Conservation (phyloP, 306 rosid genomes). For the Cicer arietinum region DNA sequence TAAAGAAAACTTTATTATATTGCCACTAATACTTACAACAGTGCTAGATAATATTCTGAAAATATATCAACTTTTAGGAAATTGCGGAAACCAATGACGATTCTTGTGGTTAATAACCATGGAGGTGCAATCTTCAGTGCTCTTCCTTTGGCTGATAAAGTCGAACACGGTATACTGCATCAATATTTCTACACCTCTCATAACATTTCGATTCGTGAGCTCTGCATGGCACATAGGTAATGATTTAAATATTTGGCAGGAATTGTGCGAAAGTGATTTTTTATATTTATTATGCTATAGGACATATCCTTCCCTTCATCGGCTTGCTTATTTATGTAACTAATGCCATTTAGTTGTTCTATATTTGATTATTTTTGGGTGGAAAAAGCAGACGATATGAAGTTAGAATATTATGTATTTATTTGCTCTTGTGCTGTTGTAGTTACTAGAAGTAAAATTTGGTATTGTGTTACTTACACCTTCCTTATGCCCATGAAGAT, state of each 20-base stretch:
- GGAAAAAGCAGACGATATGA: constrained; percentile 8
- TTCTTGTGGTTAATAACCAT: constrained; percentile 81
- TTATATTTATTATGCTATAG: background rate
- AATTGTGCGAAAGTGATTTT: constrained; percentile 29
- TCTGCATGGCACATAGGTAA: constrained; percentile 93
- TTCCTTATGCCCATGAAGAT: constrained; percentile 15
- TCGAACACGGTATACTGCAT: constrained; percentile 60
- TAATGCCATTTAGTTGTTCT: background rate
- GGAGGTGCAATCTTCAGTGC: constrained; percentile 97
- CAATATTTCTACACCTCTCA: constrained; percentile 86
- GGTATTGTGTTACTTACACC: background rate
- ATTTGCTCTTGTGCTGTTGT: background rate
- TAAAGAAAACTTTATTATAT: constrained; percentile 5
- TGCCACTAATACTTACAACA: constrained; percentile 9
- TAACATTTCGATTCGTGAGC: constrained; percentile 62
- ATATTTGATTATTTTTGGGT: constrained; percentile 12
- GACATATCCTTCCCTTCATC: constrained; percentile 17
- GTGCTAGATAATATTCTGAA: constrained; percentile 35
- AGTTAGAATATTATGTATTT: constrained; percentile 9
- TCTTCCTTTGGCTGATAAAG: constrained; percentile 81
- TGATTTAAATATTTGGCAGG: constrained; percentile 25
- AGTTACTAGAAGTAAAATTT: background rate
- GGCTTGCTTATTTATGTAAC: constrained; percentile 7
- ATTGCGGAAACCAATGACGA: constrained; percentile 84
- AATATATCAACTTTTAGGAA: constrained; percentile 57